These are phyloP conservation scores for Crotalaria pallida DNA, from an alignment of 306 rosid species.

Conservation along the genomic window DNA sequence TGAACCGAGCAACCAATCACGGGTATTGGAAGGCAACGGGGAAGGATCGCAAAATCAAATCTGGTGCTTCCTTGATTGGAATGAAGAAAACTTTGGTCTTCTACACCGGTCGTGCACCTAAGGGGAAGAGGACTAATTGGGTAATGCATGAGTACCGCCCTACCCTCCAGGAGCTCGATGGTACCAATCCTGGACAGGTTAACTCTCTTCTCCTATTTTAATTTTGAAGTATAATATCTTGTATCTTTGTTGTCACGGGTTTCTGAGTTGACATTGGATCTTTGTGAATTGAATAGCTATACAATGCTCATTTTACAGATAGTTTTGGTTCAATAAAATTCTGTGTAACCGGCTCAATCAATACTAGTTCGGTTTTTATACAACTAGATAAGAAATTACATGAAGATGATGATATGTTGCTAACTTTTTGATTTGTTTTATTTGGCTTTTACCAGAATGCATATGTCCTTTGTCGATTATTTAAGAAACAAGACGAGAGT, in stretches of 20 bases:
- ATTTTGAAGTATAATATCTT: not conserved
- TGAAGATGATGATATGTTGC: not conserved
- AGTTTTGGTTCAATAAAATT: not conserved
- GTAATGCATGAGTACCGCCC: conserved; percentile 97
- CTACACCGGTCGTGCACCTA: conserved; percentile 91
- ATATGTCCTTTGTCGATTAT: conserved; percentile 83
- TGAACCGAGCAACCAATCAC: conserved; percentile 72
- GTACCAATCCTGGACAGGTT: conserved; percentile 97
- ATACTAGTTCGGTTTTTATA: not conserved
- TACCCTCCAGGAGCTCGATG: conserved; percentile 78
- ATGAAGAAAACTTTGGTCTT: conserved; percentile 97
- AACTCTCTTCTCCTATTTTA: not conserved
- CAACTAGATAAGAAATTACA: not conserved
- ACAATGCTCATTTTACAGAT: not conserved
- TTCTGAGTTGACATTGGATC: not conserved
- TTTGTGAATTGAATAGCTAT: not conserved
- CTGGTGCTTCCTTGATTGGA: conserved; percentile 65
- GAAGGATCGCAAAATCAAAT: conserved; percentile 84
- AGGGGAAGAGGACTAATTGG: conserved; percentile 85
- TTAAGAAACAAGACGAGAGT: conserved; percentile 72
- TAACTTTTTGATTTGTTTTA: not conserved
- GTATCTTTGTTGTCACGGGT: not conserved
- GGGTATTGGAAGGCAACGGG: conserved; percentile 99
- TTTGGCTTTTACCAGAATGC: conserved; percentile 52
- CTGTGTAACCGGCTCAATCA: too few relatives aligned